Percentiles rank a stretch among this genome's conserved stretches.
phyloP scores from a whole-genome alignment of 2,329 filamentous ascomycete genomes.

The Aspergillus piperis region DNA sequence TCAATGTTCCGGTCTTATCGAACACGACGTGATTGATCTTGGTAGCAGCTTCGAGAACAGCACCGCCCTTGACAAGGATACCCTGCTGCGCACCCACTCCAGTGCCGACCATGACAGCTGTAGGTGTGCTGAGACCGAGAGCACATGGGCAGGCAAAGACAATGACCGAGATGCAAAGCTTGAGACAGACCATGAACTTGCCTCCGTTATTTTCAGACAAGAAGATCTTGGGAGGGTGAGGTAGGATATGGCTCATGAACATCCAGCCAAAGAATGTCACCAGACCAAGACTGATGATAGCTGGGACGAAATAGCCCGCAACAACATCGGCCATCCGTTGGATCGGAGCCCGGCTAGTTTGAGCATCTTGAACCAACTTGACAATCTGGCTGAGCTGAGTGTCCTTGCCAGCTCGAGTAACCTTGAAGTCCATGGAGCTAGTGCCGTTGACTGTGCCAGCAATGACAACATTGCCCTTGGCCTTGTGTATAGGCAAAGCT shows the following conservation, averaged over 20 bases:
- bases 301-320: slow-evolving; percentile 90
- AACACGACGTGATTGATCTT: slow-evolving; percentile 88
- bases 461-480: slow-evolving; percentile 75
- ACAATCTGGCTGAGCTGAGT: slow-evolving; percentile 98
- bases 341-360: slow-evolving; percentile 91
- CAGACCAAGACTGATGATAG: slow-evolving; percentile 80
- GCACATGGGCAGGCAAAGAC: slow-evolving; percentile 98
- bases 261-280: slow-evolving; percentile 91
- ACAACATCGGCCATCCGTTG: slow-evolving; percentile 88
- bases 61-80: slow-evolving; percentile 96
- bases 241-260: slow-evolving; percentile 82
- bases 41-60: slow-evolving; percentile 84
- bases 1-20: slow-evolving; percentile 95
- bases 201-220: slow-evolving; percentile 77
- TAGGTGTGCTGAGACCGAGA: slow-evolving; percentile 91
- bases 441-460: slow-evolving; percentile 95
- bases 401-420: slow-evolving; percentile 88
- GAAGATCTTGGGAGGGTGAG: slow-evolving; percentile 87
- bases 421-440: slow-evolving; percentile 86
- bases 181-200: slow-evolving; percentile 92
- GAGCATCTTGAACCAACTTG: slow-evolving; percentile 95
- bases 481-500: slow-evolving; percentile 91
- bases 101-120: slow-evolving; percentile 98
- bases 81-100: slow-evolving; percentile 93
- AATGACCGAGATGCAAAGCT: slow-evolving; percentile 97